Evolutionary conservation across 2,329 filamentous ascomycete species (phyloP), one percentile per base, ranked within the genome.

Genomic region (Cordyceps cateniannulata): DNA sequence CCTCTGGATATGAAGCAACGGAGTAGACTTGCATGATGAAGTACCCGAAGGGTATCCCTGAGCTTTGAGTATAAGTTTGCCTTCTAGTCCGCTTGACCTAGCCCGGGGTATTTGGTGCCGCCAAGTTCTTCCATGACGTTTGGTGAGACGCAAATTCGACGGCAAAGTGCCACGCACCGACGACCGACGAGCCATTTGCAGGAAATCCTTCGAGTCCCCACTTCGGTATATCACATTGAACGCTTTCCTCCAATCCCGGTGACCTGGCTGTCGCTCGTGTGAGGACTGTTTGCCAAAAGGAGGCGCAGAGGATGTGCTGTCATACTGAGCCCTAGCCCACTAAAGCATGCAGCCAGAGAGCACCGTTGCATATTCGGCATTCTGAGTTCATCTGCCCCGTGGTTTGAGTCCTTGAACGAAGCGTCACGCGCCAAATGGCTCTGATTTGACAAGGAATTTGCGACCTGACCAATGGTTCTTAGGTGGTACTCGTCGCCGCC

Each of bases 311-410:
- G 38, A 59, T 38, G 57, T 47, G 57, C 49, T 53, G 48, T 59
- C 27, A 38, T 53, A 52, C 57, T 47, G n/a, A 52, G 48, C 57
- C 57, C 57, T 53, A 51, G 57, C 57, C 57, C 57, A 59, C 57
- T 59, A 53, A 59, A 52, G 57, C 40, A 52, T 53, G 49, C 57
- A 59, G 48, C 48, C 40, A 20, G 49, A 27, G n/a, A 53, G 38
- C 57, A 53, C 38, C 49, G 27, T 35, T 53, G 38, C 40, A 59
- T 47, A 47, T 40, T 59, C 27, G n/a, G 25, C 32, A 40, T 50
- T 38, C 20, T 45, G 47, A n/a, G 5, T 22, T 42, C 24, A 27
- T 22, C 14, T 50, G 12, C 48, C 48, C 56, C 47, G 22, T 51
- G 35, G 8, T 35, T 51, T 6, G n/a, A 16, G 24, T 51, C 16